These are phyloP conservation scores for Arthrobotrys conoides DNA, from an alignment of 2,329 filamentous ascomycete species.

Conservation along the genomic window DNA sequence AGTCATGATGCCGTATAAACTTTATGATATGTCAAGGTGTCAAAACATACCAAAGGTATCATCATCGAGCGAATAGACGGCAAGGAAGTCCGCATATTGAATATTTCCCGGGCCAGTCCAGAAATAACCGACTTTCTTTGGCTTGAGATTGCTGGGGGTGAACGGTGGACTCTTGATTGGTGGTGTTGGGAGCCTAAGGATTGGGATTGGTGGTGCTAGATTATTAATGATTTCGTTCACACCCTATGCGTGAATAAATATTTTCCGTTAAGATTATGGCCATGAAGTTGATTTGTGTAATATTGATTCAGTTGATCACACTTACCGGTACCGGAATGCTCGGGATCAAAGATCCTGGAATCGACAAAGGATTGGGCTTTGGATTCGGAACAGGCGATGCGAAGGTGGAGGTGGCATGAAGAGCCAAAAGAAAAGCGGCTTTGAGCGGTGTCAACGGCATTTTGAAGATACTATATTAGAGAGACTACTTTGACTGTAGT, in stretches of 20 bases:
- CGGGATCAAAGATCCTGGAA: conserved; percentile 73
- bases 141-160: conserved; percentile 72
- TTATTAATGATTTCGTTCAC: conserved; percentile 73
- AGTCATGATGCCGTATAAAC: too few species aligned
- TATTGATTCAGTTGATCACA: too few species aligned
- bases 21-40: too few species aligned
- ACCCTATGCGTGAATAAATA: conserved; percentile 65
- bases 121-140: conserved; percentile 78
- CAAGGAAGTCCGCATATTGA: conserved; percentile 73
- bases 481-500: not conserved
- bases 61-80: conserved; percentile 74
- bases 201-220: conserved; percentile 72
- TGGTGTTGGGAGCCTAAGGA: conserved; percentile 74
- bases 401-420: conserved; percentile 21
- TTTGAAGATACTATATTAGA: not conserved
- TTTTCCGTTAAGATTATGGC: too few species aligned
- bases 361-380: conserved; percentile 64
- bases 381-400: conserved; percentile 38
- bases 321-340: conserved; percentile 68
- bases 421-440: conserved; percentile 33
- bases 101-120: conserved; percentile 76
- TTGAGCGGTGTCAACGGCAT: conserved; percentile 51
- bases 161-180: conserved; percentile 73
- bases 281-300: too few species aligned
- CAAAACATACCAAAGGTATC: conserved; percentile 65